Evolutionary conservation across 805 yeast species (phyloP).

Genomic region (Kodamaea kaohsiungensis): DNA sequence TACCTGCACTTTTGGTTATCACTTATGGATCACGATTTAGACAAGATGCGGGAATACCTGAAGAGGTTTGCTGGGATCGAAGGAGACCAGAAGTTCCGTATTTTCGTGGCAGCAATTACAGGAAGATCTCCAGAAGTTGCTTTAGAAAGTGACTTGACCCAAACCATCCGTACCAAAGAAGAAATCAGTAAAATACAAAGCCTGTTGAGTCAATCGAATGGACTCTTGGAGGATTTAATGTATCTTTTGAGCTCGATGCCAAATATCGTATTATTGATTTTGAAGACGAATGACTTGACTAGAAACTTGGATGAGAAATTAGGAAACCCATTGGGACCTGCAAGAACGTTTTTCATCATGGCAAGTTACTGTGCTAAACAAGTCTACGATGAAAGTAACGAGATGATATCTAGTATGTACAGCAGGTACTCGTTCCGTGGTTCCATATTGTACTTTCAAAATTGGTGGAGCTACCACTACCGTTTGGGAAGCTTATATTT

Average conservation of each 20-base stretch:
- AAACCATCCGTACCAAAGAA: constrained; percentile 48
- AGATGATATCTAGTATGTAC: constrained; percentile 26
- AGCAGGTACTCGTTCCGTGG: constrained; percentile 19
- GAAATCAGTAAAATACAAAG: constrained; percentile 72
- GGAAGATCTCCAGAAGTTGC: constrained; percentile 88
- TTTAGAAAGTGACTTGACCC: constrained; percentile 56
- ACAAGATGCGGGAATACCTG: constrained; percentile 72
- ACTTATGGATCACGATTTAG: constrained; percentile 66
- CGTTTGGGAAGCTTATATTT: constrained; percentile 32
- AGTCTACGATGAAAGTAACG: constrained; percentile 68
- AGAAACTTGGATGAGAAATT: constrained; percentile 84
- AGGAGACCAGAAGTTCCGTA: constrained; percentile 71
- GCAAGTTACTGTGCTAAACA: constrained; percentile 86
- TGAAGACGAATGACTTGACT: constrained; percentile 93
- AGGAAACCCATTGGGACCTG: constrained; percentile 81
- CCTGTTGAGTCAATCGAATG: constrained; percentile 57
- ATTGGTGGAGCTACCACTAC: constrained; percentile 38
- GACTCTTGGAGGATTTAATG: constrained; percentile 76
- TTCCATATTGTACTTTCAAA: constrained; percentile 16
- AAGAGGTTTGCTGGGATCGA: constrained; percentile 73
- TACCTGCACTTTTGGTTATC: constrained; percentile 95
- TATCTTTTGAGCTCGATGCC: constrained; percentile 77
- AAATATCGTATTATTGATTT: constrained; percentile 75
- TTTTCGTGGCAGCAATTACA: constrained; percentile 91
- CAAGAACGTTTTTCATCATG: constrained; percentile 84